Evolutionary conservation across 352 stramenopile genomes (phyloP).

Genomic region (Globisporangium middletonii): DNA sequence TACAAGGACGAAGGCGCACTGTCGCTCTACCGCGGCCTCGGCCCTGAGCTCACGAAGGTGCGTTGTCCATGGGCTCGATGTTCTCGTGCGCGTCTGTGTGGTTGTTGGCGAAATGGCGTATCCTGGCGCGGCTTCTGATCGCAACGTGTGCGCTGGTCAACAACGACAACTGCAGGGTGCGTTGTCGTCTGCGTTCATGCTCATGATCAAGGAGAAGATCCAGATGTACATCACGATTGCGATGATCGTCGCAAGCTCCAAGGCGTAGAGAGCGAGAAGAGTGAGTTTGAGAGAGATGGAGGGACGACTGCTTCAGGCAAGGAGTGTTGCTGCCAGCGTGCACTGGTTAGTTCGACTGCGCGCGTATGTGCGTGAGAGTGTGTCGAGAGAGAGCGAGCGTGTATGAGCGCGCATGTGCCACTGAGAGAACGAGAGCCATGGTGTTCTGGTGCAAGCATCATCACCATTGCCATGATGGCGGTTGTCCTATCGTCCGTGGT

Average conservation of each 20-base stretch:
- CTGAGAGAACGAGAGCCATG: too few species aligned
- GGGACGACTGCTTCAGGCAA: not conserved
- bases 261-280: conserved; percentile 3
- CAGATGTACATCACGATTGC: conserved; percentile 85
- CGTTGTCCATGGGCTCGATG: not conserved
- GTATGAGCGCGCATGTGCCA: too few species aligned
- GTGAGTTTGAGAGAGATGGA: not conserved
- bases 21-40: conserved; percentile 92
- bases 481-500: too few species aligned
- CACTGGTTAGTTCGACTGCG: too few species aligned
- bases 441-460: too few species aligned
- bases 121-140: not conserved
- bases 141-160: not conserved
- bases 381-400: too few species aligned
- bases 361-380: too few species aligned
- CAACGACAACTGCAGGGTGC: conserved; percentile 59
- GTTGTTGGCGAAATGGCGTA: not conserved
- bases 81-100: not conserved
- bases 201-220: conserved; percentile 98
- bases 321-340: too few species aligned
- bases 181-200: conserved; percentile 95
- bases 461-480: too few species aligned
- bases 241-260: conserved; percentile 54
- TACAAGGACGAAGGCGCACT: conserved; percentile 82
- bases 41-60: conserved; percentile 90